These are phyloP conservation scores for Leptographium lundbergii DNA, from an alignment of 2,329 filamentous ascomycete species.

Conservation along the genomic window DNA sequence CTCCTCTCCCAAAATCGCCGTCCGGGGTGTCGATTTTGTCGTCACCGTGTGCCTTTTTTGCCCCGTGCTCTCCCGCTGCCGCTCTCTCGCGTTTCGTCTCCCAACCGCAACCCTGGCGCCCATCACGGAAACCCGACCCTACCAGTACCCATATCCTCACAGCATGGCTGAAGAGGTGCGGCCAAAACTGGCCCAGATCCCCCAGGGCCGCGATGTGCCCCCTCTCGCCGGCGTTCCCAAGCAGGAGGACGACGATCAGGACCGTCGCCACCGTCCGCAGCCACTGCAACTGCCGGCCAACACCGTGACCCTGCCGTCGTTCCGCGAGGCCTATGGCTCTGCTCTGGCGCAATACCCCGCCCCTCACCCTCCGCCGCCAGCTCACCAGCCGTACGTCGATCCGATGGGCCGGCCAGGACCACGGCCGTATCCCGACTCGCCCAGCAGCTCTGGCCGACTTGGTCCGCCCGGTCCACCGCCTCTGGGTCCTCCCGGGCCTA, in stretches of 20 bases:
- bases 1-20: not conserved
- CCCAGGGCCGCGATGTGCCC: conserved; percentile 6
- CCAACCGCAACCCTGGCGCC: conserved; percentile 11
- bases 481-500: conserved; percentile 28
- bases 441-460: not conserved
- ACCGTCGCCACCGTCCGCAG: conserved; percentile 7
- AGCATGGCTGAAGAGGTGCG: conserved; percentile 12
- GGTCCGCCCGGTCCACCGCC: conserved; percentile 4
- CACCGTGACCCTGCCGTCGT: conserved; percentile 10
- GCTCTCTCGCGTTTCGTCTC: not conserved
- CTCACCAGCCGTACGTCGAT: conserved; percentile 1
- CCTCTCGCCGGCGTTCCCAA: not conserved
- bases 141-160: conserved; percentile 1
- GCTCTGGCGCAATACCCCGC: conserved; percentile 5
- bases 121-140: conserved; percentile 5
- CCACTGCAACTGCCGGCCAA: conserved; percentile 3
- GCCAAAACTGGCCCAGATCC: conserved; percentile 8
- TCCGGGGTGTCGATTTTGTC: not conserved
- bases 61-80: not conserved
- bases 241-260: conserved; percentile 9
- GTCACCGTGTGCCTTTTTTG: not conserved
- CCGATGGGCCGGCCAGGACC: not conserved
- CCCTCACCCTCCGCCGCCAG: not conserved
- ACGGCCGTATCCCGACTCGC: conserved; percentile 3
- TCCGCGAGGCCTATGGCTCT: conserved; percentile 11